These are phyloP conservation scores for Sequoiadendron giganteum DNA, from an alignment of 75 land plant species.

Conservation along the genomic window DNA sequence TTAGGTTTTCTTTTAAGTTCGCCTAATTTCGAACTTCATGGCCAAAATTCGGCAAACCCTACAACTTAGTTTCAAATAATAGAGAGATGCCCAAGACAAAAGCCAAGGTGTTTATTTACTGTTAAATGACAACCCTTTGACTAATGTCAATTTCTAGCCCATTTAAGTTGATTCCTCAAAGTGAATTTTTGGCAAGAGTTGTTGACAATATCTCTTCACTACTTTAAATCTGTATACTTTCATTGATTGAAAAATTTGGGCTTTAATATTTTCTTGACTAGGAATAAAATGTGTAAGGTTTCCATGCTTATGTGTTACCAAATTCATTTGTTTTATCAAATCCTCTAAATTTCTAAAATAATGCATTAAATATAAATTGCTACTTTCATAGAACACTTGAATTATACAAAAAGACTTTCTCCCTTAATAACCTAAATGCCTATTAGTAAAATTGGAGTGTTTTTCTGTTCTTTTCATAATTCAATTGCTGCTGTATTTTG, in stretches of 20 bases:
- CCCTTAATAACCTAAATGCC: background rate
- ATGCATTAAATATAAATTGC: background rate
- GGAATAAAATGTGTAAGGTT: background rate
- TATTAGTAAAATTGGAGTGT: background rate
- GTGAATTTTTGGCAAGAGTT: background rate
- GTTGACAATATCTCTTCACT: background rate
- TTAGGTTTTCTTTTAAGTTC: too few species aligned
- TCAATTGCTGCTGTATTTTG: background rate
- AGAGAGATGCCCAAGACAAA: background rate
- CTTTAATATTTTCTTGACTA: background rate
- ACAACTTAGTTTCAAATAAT: too few species aligned
- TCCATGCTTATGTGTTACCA: background rate
- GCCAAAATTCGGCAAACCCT: too few species aligned
- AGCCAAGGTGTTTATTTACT: background rate
- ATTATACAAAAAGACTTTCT: background rate
- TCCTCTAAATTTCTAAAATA: background rate
- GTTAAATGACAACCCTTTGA: background rate
- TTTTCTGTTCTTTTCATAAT: background rate
- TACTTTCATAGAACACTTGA: background rate
- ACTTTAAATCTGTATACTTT: background rate
- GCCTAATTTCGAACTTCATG: too few species aligned
- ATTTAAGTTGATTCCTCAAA: background rate
- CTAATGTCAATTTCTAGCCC: background rate
- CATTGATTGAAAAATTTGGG: background rate
- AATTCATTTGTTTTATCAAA: background rate